Base-by-base conservation (phyloP, 805 yeast genomes). In the Debaryomyces hansenii region DNA sequence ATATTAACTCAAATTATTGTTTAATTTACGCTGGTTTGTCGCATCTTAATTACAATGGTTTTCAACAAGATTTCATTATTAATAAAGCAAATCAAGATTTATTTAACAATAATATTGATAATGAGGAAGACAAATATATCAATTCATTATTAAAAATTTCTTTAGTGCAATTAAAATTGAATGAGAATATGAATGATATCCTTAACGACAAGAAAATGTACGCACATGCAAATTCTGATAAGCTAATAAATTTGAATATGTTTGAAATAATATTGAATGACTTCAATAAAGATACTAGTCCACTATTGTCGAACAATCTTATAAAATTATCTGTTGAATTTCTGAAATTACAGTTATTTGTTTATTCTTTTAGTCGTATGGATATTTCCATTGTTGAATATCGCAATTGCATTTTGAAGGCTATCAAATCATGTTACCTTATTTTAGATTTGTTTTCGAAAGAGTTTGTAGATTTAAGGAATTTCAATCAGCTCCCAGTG, bases 1-100 rank as follows among this genome's bases (percentile, higher is more conserved):
- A 67, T 50, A 69, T 72, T 50, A 71, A 71, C 51, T 66, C 74
- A 18, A 71, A 69, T 56, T 70, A 69, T 56, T 72, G 77, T 77
- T 60, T 69, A 40, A 68, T 68, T 8, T 59, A 60, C 47, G 62
- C 69, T 29, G 77, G 77, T 7, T 59, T 71, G 40, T 62, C 74
- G 16, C 57, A 62, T 45, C 54, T 60, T 37, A 61, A 61, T 45
- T 60, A 53, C 29, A 61, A 63, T 44, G 68, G 68, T 2, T 55
- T 56, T 40, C 63, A 53, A 51, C 67, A 70, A 40, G 77, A 72
- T 47, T 71, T 65, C 51, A 67, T 70, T 34, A 59, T 70, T 37
- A 64, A 68, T 50, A 65, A 64, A 42, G 60, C 63, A 36, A 60
- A 59, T 48, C 52, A 55, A 9, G 69, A 61, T 43, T 48, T 50